Evolutionary conservation across 345 rosid species (phyloP), one percentile per base, ranked within the genome.

Genomic region (Brassica rapa): DNA sequence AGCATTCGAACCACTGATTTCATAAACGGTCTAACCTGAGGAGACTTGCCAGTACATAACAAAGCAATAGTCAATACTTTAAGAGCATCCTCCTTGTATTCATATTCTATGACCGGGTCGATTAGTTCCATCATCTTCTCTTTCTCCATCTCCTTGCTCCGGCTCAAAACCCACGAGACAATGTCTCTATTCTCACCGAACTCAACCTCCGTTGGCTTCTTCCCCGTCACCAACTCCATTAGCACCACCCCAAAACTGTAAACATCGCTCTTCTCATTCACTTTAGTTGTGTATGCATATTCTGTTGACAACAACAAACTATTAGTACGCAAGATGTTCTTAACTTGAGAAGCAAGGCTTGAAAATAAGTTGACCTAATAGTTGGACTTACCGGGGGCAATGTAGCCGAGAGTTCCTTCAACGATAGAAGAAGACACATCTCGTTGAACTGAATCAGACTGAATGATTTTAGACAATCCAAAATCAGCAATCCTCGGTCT

Each of bases 201-300:
- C 64, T 85, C 96, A 4, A 77, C 73, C 68, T 89, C 98, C 14
- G 79, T 74, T 0, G 98, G 94, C 82, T 84, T 88, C 80, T 82
- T 91, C 55, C 98, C 96, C 0, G 96, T 90, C 25, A 87, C 91
- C 85, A 93, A 66, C 62, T 93, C 98, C 94, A 90, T 72, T 30
- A 93, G 84, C 19, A 93, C 98, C 7, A 93, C 93, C 0, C 98
- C 98, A 0, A 91, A 93, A 71, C 98, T 91, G 78, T 91, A 93
- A 53, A 93, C 96, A 3, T 93, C 98, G 1, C 93, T 90, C 87
- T 91, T 91, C 87, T 87, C 90, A 3, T 72, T 88, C 67, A 90
- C 70, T 65, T 85, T 85, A 55, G 62, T 70, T 1, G 89, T 83
- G 85, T 86, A 93, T 35, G 91, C 96, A 57, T 86, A 87, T 71